phyloP scores from a whole-genome alignment of 306 rosid species.

The Ammopiptanthus mongolicus region DNA sequence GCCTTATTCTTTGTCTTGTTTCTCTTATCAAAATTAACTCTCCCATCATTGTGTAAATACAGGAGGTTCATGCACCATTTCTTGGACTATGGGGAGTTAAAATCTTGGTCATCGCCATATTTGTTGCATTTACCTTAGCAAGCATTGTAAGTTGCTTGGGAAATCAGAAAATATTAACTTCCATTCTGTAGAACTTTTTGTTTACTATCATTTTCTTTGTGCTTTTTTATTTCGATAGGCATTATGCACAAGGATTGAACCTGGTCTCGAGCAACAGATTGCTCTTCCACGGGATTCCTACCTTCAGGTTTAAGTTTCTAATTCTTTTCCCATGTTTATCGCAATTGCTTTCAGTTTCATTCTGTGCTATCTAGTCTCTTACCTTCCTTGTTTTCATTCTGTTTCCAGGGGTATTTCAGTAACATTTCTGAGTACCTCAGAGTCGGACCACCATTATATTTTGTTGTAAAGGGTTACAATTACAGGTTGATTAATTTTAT shows the following conservation, averaged over 20 bases:
- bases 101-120: slow-evolving; percentile 59
- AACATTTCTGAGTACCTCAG: slow-evolving; percentile 78
- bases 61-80: slow-evolving; percentile 88
- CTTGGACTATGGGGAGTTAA: slow-evolving; percentile 88
- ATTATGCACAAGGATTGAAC: slow-evolving; percentile 75
- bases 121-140: slow-evolving; percentile 70
- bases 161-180: slow-evolving; percentile 3
- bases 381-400: background rate
- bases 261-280: slow-evolving; percentile 93
- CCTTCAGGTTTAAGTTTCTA: slow-evolving; percentile 69
- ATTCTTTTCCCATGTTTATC: background rate
- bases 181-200: background rate
- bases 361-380: slow-evolving; percentile 8
- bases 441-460: slow-evolving; percentile 91
- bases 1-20: slow-evolving; percentile 8
- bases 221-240: slow-evolving; percentile 43
- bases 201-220: slow-evolving; percentile 3
- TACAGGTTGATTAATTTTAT: slow-evolving; percentile 64
- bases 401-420: slow-evolving; percentile 73
- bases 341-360: slow-evolving; percentile 14
- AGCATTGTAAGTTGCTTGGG: slow-evolving; percentile 77
- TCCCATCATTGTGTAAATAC: slow-evolving; percentile 23
- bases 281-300: slow-evolving; percentile 98
- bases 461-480: slow-evolving; percentile 86
- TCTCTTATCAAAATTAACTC: slow-evolving; percentile 18